A percentile compares a stretch with the other conserved stretches of the same genome.
phyloP scores from a whole-genome alignment of 164 flowering plant genomes.

The Vitis rupestris region DNA sequence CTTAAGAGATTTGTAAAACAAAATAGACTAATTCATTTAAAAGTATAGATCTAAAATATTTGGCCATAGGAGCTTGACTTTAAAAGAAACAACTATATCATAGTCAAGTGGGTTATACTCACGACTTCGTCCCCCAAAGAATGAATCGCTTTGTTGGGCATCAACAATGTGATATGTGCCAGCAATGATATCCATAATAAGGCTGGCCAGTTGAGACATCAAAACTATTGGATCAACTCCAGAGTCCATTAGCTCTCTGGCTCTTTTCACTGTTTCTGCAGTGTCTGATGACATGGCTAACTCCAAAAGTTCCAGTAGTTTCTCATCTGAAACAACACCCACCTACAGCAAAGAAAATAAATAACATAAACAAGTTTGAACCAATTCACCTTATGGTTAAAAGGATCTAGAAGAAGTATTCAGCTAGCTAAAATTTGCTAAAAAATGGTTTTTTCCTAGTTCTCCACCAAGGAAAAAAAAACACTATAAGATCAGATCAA shows the following conservation, averaged over 20 bases:
- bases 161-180: slow-evolving; percentile 64
- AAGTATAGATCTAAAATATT: not conserved
- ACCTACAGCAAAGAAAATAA: slow-evolving; percentile 40
- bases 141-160: slow-evolving; percentile 37
- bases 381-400: not conserved
- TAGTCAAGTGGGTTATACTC: slow-evolving; percentile 30
- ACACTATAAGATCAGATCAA: no score
- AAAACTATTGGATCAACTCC: slow-evolving; percentile 92
- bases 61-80: not conserved
- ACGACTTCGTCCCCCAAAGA: slow-evolving; percentile 63
- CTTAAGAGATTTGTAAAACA: not conserved
- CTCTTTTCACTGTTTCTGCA: slow-evolving; percentile 88
- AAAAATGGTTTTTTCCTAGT: no score
- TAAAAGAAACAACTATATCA: not conserved
- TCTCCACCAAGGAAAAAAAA: no score
- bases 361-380: slow-evolving; percentile 4
- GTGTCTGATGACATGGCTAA: slow-evolving; percentile 94
- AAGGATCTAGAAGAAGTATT: no score
- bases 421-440: no score
- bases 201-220: slow-evolving; percentile 94
- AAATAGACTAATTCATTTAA: not conserved
- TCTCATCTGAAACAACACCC: slow-evolving; percentile 95
- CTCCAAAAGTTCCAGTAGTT: slow-evolving; percentile 83
- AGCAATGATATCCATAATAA: slow-evolving; percentile 97
- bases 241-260: slow-evolving; percentile 87